Percentiles rank a stretch among this genome's conserved stretches.
Conservation (phyloP, 805 yeast species). For the Aciculoconidium aculeatum region DNA sequence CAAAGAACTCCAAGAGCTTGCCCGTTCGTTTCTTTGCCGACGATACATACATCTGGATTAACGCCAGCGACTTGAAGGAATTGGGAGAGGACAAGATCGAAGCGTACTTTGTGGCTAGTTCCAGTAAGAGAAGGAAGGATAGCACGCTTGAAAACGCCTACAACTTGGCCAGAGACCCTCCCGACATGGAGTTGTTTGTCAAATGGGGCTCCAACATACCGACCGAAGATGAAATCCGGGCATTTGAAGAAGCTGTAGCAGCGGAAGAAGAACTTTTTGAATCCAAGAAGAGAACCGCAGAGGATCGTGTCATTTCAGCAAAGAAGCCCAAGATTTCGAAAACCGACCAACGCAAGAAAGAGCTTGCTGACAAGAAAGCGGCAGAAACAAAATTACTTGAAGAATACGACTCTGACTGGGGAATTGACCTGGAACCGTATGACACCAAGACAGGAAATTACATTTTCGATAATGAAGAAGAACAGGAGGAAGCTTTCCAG, state of each 20-base stretch:
- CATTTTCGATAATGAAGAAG: conserved; percentile 27
- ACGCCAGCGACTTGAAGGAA: conserved; percentile 43
- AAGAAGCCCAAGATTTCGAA: conserved; percentile 11
- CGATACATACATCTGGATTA: conserved; percentile 67
- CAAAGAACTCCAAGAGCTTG: conserved; percentile 13
- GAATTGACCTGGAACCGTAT: conserved; percentile 28
- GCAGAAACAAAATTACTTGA: conserved; percentile 10
- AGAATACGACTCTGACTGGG: conserved; percentile 38
- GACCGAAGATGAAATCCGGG: conserved; percentile 36
- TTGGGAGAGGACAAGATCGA: conserved; percentile 40
- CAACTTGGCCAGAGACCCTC: conserved; percentile 44
- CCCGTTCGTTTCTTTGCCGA: conserved; percentile 71
- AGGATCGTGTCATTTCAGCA: conserved; percentile 6
- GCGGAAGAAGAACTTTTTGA: conserved; percentile 32
- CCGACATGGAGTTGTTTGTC: conserved; percentile 36
- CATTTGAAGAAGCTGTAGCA: conserved; percentile 42
- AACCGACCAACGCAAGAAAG: conserved; percentile 5
- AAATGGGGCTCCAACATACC: conserved; percentile 38
- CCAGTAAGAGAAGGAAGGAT: conserved; percentile 32
- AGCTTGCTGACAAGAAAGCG: conserved; percentile 6
- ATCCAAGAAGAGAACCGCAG: conserved; percentile 18
- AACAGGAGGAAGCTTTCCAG: conserved; percentile 21
- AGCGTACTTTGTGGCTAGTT: conserved; percentile 21
- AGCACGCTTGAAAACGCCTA: conserved; percentile 46
- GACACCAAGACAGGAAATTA: conserved; percentile 24